These are phyloP conservation scores for Collybia mongolica DNA, from an alignment of 768 basidiomycete species.

Conservation along the genomic window DNA sequence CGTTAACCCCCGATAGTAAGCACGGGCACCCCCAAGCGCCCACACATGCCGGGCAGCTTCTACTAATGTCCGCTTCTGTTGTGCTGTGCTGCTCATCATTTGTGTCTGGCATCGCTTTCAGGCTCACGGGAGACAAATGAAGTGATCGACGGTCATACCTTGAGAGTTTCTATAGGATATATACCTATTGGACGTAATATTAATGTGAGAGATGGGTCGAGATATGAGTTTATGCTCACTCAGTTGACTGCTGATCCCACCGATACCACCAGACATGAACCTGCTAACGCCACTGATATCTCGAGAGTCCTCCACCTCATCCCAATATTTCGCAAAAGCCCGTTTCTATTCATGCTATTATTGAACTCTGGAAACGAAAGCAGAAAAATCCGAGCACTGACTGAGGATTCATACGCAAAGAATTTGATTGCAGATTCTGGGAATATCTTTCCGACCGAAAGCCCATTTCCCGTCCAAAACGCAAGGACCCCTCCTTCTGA, in stretches of 20 bases:
- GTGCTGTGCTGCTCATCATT: constrained; percentile 89
- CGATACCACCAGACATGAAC: constrained; percentile 93
- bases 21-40: constrained; percentile 72
- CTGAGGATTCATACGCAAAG: constrained; percentile 90
- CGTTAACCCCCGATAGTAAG: constrained; percentile 88
- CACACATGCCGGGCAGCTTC: constrained; percentile 74
- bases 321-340: constrained; percentile 88
- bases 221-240: constrained; percentile 46
- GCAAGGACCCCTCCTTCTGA: constrained; percentile 84
- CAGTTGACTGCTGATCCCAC: constrained; percentile 91
- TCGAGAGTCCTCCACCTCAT: constrained; percentile 83
- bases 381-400: constrained; percentile 37
- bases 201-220: constrained; percentile 13
- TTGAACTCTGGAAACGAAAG: neutral
- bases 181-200: constrained; percentile 57
- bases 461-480: constrained; percentile 97
- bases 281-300: constrained; percentile 91
- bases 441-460: constrained; percentile 94
- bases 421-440: constrained; percentile 99
- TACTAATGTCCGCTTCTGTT: constrained; percentile 54
- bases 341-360: constrained; percentile 65
- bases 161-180: constrained; percentile 95
- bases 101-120: constrained; percentile 57
- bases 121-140: neutral
- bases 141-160: constrained; percentile 44